Evolutionary conservation across 2,329 filamentous ascomycete species (phyloP), one percentile per base, ranked within the genome.

Genomic region (Trichophyton benhamiae): DNA sequence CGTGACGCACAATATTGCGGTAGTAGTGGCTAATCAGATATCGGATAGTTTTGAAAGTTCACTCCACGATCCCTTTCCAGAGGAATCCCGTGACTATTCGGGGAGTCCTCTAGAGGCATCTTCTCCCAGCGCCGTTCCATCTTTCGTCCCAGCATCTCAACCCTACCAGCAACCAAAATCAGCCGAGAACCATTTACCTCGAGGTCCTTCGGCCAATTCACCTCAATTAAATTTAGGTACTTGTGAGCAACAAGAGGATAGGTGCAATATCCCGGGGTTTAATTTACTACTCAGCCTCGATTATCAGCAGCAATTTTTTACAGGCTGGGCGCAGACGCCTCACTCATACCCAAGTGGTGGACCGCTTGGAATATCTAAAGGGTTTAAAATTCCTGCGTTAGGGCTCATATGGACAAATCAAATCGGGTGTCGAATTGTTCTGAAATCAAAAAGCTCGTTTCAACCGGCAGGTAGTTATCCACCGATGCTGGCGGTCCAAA

Each of bases 1-100:
- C 0, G 82, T 83, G 42, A 82, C 81, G 48, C 79, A 95, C 69
- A 80, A 87, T 65, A 78, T 96, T 53, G 91, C 91, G 25, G 81
- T 99, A 30, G 91, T 99, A 0, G 88, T 96, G 2, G 88, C 92
- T 3, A 99, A 99, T 71, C 94, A 99, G 74, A 92, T 99, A 33
- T 88, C 89, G 4, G 94, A 99, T 75, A 86, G 91, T 3, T 95
- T 99, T 65, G 76, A 76, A 17, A 67, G 69, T 27, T 49, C 22
- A 22, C 60, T 63, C 9, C 67, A 70, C 11, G 60, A 58, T 11
- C 61, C 63, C 13, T 55, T 61, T 11, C 64, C 4, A 60, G 63
- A 60, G 58, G 61, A 15, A 13, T 3, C 49, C 15, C 42, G 44
- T 36, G 44, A 63, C 48, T 3, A 57, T n/a, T 48, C 58, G 8